A percentile compares a stretch with the other conserved stretches of the same genome.
These are phyloP conservation scores for Phytophthora fragariae DNA, from an alignment of 352 stramenopile genomes.

Conservation along the genomic window DNA sequence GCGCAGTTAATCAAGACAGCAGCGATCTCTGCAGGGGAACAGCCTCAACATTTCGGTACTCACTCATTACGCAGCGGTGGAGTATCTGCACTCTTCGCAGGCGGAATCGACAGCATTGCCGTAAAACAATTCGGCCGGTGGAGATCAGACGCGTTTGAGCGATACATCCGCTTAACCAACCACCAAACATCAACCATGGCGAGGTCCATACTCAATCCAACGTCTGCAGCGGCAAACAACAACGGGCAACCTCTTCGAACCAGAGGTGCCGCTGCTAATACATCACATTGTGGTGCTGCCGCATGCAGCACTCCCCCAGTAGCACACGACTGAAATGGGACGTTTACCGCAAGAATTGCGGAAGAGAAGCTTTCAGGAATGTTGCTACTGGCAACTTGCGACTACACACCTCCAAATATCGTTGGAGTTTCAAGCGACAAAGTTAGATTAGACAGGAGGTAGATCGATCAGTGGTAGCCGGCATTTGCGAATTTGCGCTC, in stretches of 20 bases:
- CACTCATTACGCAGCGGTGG: background rate
- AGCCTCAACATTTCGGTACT: background rate
- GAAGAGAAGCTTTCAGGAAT: too few relatives aligned
- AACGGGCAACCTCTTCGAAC: slow-evolving; percentile 10
- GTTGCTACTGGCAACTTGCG: too few relatives aligned
- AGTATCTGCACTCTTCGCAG: background rate
- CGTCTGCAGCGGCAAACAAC: slow-evolving; percentile 3
- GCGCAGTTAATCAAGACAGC: background rate
- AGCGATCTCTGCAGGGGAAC: background rate
- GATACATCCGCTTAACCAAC: slow-evolving; percentile 1
- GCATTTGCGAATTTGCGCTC: too few relatives aligned
- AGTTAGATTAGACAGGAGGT: too few relatives aligned
- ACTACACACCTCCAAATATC: too few relatives aligned
- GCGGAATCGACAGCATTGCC: background rate
- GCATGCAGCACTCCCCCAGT: background rate
- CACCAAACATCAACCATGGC: slow-evolving; percentile 5
- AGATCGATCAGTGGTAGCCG: too few relatives aligned
- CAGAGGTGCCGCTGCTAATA: background rate
- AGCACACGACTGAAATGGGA: background rate
- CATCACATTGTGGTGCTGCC: background rate
- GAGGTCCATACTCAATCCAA: background rate
- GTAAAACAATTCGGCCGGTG: background rate
- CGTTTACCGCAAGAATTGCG: too few relatives aligned
- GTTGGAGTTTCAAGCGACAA: too few relatives aligned
- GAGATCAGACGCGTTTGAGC: background rate